Evolutionary conservation across 805 yeast genomes (phyloP), one percentile per base, ranked within the genome.

Genomic region (Starmerella bombi): DNA sequence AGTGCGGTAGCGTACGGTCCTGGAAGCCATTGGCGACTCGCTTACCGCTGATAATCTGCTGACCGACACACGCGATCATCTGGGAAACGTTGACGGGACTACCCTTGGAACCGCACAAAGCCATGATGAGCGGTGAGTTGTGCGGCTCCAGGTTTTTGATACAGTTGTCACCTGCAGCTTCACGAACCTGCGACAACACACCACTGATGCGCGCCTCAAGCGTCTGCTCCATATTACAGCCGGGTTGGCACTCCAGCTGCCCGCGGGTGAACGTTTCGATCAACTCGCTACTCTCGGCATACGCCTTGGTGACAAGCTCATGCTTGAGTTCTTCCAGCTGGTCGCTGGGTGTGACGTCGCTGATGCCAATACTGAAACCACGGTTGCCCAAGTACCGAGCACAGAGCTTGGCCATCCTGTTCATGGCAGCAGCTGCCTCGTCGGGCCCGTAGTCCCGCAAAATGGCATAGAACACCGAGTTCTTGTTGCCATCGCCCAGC

Each of bases 21-120:
- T 91, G 97, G 71, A 91, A 91, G n/a, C 99, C 99, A 69, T 91
- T 94, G 19, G 98, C 97, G 46, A 91, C 98, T 72, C 99, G 93
- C 59, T 84, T 82, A 62, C 99, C 99, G 3, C 94, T 78, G 52
- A 91, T 91, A 67, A 91, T 91, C 64, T 91, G 99, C 66, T 91
- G 99, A 41, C 98, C 98, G 22, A 91, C 98, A 37, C 57, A 53
- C 0, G 99, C 99, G 71, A 91, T 97, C 99, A 91, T 91, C 67
- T 91, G 99, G 12, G 98, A 91, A 23, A 91, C 98, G 61, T 91
- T 91, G 48, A 93, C 72, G 0, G 95, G 85, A 30, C 97, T 91
- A 63, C 99, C 99, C 62, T 91, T 91, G 32, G 97, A 88, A 53
- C 99, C 99, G 71, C 97, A 91, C 1, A 94, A 83, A 10, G 99